Conservation (phyloP, 768 basidiomycete species). For the Termitomyces sp. region DNA sequence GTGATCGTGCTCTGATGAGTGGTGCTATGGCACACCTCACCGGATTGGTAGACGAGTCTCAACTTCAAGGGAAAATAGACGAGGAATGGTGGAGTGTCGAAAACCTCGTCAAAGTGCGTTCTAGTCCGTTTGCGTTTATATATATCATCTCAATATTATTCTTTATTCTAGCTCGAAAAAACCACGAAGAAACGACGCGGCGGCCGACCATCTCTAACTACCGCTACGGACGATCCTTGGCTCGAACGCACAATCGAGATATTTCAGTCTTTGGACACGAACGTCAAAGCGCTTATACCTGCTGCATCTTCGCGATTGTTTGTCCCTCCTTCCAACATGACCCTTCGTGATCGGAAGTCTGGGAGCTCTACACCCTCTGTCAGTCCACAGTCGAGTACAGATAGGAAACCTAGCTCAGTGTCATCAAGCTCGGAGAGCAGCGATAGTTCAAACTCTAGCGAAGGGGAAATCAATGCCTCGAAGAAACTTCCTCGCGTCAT, state of each 20-base stretch:
- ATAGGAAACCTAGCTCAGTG: conserved; percentile 9
- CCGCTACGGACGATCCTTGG: conserved; percentile 42
- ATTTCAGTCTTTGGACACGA: conserved; percentile 37
- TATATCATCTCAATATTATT: background rate
- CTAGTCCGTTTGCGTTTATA: background rate
- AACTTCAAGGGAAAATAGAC: conserved; percentile 29
- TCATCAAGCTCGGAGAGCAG: background rate
- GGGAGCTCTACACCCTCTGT: conserved; percentile 10
- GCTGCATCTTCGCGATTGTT: background rate
- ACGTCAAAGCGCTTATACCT: conserved; percentile 2
- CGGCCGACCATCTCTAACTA: conserved; percentile 35
- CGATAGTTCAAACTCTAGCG: conserved; percentile 24
- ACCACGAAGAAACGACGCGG: conserved; percentile 55
- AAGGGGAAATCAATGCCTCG: conserved; percentile 34
- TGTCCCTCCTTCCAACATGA: conserved; percentile 7
- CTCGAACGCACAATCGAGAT: conserved; percentile 48
- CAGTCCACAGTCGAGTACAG: no score
- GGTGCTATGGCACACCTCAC: conserved; percentile 78
- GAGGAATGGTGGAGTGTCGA: conserved; percentile 60
- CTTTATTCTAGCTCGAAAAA: conserved; percentile 50
- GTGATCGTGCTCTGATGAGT: conserved; percentile 80
- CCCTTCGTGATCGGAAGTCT: conserved; percentile 9
- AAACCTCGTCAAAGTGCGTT: conserved; percentile 53
- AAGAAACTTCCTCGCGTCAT: conserved; percentile 29
- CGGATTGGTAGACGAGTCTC: conserved; percentile 48